phyloP scores from a whole-genome alignment of 441 rosid genomes.

The Heliophila coronopifolia region DNA sequence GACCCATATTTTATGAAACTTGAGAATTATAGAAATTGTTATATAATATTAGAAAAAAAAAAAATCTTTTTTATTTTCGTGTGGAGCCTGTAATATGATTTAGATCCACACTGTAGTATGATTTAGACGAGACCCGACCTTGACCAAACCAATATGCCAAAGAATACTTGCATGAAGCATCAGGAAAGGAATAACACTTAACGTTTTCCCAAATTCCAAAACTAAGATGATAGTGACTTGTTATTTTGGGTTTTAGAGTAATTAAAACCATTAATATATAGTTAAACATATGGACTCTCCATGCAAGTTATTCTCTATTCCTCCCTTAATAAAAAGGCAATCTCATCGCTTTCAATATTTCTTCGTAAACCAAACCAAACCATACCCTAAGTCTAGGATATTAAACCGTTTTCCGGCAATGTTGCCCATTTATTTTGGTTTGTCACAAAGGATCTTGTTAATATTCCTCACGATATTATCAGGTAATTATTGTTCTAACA shows the following conservation, averaged over 20 bases:
- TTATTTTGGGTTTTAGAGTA: background rate
- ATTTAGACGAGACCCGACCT: too few relatives aligned
- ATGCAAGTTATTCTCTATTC: slow-evolving; percentile 27
- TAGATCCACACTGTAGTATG: too few relatives aligned
- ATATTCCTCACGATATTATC: slow-evolving; percentile 32
- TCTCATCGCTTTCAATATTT: slow-evolving; percentile 5
- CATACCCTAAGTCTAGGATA: background rate
- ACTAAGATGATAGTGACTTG: slow-evolving; percentile 8
- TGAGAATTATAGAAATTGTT: too few relatives aligned
- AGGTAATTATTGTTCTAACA: slow-evolving; percentile 34
- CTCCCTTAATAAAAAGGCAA: slow-evolving; percentile 1
- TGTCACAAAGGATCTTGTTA: slow-evolving; percentile 29
- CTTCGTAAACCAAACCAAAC: background rate
- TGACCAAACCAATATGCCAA: background rate
- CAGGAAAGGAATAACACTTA: slow-evolving; percentile 25
- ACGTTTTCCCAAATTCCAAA: slow-evolving; percentile 13
- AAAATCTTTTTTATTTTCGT: too few relatives aligned
- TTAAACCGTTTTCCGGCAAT: background rate
- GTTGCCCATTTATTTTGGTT: slow-evolving; percentile 33
- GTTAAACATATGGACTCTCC: background rate
- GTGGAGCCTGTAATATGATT: too few relatives aligned
- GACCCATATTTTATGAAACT: too few relatives aligned
- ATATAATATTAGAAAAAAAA: too few relatives aligned
- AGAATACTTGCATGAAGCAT: slow-evolving; percentile 21
- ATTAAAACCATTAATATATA: background rate